Percentiles rank a stretch among this genome's conserved stretches.
Conservation (phyloP, 345 rosid species). For the Orychophragmus violaceus region DNA sequence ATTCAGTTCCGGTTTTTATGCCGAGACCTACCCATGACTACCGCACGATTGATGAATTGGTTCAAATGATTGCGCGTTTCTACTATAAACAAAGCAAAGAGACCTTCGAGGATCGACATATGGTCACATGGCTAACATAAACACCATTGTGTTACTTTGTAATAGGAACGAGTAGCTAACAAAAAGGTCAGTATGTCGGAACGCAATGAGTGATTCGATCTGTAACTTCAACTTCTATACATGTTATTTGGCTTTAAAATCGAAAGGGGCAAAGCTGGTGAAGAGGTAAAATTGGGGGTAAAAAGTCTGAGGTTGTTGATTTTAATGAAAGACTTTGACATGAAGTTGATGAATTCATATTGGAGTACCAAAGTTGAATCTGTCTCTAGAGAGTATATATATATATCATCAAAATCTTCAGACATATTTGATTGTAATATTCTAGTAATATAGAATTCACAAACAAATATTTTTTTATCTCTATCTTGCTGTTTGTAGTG, state of each 20-base stretch:
- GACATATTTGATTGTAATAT: neutral
- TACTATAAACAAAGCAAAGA: too few relatives aligned
- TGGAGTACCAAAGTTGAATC: neutral
- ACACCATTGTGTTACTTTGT: too few relatives aligned
- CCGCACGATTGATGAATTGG: too few relatives aligned
- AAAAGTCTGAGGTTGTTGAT: neutral
- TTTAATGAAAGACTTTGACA: neutral
- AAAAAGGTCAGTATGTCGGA: too few relatives aligned
- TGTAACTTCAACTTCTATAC: neutral
- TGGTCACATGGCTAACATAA: too few relatives aligned
- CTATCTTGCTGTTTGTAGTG: neutral
- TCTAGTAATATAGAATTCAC: neutral
- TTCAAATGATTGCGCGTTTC: too few relatives aligned
- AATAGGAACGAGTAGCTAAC: too few relatives aligned
- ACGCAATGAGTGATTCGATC: too few relatives aligned
- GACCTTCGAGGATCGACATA: too few relatives aligned
- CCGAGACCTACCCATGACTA: too few relatives aligned
- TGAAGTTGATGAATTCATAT: neutral
- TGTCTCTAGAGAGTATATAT: neutral
- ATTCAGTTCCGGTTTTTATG: too few relatives aligned
- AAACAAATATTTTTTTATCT: too few relatives aligned
- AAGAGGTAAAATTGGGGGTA: neutral
- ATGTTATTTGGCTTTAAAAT: neutral
- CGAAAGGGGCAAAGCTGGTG: neutral
- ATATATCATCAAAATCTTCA: neutral